Percentiles rank a stretch among this genome's conserved stretches.
phyloP scores from a whole-genome alignment of 1,284 basidiomycete species.

The Trametes hirsuta region DNA sequence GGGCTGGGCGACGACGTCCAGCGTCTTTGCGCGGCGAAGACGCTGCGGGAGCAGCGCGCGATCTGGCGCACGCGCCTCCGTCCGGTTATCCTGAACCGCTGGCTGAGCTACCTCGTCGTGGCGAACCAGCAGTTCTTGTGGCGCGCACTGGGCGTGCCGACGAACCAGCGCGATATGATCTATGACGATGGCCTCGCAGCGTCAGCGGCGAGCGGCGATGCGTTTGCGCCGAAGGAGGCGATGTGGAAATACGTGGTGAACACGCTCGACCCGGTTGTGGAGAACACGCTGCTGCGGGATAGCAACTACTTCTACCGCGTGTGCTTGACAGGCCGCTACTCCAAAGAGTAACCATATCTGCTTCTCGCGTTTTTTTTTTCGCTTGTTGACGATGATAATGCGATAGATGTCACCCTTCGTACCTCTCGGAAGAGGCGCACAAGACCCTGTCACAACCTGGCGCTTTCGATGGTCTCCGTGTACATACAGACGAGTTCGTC shows the following conservation, averaged over 20 bases:
- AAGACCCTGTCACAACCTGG: constrained; percentile 16
- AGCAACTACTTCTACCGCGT: constrained; percentile 29
- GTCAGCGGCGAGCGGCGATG: constrained; percentile 9
- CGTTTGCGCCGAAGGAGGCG: constrained; percentile 23
- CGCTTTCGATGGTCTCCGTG: constrained; percentile 26
- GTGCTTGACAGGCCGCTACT: constrained; percentile 23
- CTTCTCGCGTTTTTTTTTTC: too few species aligned
- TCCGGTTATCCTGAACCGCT: constrained; percentile 22
- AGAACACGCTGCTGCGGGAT: constrained; percentile 22
- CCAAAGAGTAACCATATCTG: constrained; percentile 16
- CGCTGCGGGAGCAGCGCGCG: constrained; percentile 21
- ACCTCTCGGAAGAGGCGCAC: constrained; percentile 24
- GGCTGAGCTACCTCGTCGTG: constrained; percentile 25
- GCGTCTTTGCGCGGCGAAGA: constrained; percentile 18
- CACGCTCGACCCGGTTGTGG: constrained; percentile 27
- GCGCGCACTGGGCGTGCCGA: constrained; percentile 26
- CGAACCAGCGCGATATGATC: constrained; percentile 29
- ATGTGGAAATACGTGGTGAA: constrained; percentile 29
- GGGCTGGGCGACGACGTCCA: constrained; percentile 20
- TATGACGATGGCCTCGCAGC: constrained; percentile 20
- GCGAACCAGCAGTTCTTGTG: constrained; percentile 28
- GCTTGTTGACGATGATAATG: not conserved
- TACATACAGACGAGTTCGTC: constrained; percentile 28
- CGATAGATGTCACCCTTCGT: constrained; percentile 22
- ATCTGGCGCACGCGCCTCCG: constrained; percentile 24